Conservation (phyloP, 345 rosid genomes). For the Populus deltoides region DNA sequence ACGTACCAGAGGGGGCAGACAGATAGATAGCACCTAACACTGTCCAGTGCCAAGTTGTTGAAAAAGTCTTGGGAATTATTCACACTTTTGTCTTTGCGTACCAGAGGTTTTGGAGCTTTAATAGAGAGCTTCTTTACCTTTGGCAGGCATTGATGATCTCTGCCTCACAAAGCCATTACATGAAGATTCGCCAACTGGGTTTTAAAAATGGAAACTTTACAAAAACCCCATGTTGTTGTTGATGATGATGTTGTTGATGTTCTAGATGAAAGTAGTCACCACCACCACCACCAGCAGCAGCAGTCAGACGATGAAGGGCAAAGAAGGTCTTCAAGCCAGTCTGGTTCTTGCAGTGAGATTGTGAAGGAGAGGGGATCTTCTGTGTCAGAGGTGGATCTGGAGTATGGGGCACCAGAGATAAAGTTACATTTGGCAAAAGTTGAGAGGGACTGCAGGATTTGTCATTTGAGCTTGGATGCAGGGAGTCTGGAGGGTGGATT, state of each 20-base stretch:
- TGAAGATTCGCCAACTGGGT: constrained; percentile 48
- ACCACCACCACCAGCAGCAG: not conserved
- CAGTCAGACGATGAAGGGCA: constrained; percentile 28
- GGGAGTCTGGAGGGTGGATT: constrained; percentile 22
- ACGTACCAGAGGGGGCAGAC: constrained; percentile 7
- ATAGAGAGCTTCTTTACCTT: not conserved
- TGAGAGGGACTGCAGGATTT: constrained; percentile 34
- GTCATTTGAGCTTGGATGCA: constrained; percentile 27
- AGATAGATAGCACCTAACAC: constrained; percentile 10
- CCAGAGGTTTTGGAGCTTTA: not conserved
- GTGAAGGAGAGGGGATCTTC: constrained; percentile 24
- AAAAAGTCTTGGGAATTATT: not conserved
- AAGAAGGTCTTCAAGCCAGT: constrained; percentile 24
- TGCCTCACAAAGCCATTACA: constrained; percentile 30
- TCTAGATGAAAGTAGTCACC: constrained; percentile 3
- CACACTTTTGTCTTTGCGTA: not conserved
- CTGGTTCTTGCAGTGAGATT: constrained; percentile 21
- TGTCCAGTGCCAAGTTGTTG: not conserved
- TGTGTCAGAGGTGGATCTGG: constrained; percentile 30
- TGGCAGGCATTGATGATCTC: constrained; percentile 40
- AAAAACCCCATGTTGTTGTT: constrained; percentile 32
- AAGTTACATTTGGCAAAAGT: constrained; percentile 21
- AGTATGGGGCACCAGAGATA: constrained; percentile 27
- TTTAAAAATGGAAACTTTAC: constrained; percentile 43
- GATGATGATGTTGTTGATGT: constrained; percentile 5